These are phyloP conservation scores for Fistulina hepatica DNA, from an alignment of 1,284 basidiomycete genomes.

Conservation along the genomic window DNA sequence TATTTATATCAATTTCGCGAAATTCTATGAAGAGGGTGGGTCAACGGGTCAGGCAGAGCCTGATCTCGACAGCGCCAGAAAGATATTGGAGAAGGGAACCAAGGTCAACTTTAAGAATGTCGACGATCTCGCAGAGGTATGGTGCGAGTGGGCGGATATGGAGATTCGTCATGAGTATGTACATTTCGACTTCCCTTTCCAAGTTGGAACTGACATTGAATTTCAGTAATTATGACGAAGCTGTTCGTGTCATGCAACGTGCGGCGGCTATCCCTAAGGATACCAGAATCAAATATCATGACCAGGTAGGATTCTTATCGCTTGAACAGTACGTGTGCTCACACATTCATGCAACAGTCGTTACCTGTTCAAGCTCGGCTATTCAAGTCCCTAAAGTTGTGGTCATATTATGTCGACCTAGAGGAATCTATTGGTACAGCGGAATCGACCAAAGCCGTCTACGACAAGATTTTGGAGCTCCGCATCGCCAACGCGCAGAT, in stretches of 20 bases:
- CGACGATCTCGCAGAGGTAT: constrained; percentile 95
- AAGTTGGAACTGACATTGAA: constrained; percentile 11
- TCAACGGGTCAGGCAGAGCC: constrained; percentile 64
- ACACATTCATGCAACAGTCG: constrained; percentile 35
- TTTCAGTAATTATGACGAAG: constrained; percentile 88
- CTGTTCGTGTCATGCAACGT: constrained; percentile 91
- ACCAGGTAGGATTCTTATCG: constrained; percentile 57
- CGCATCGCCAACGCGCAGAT: constrained; percentile 98
- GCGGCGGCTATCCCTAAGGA: constrained; percentile 86
- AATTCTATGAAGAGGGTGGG: constrained; percentile 96
- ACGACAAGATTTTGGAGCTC: constrained; percentile 95
- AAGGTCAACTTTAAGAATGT: constrained; percentile 92
- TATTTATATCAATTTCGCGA: constrained; percentile 92
- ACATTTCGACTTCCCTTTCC: constrained; percentile 5
- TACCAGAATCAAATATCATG: constrained; percentile 87
- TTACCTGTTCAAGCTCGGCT: constrained; percentile 82
- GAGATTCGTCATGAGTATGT: constrained; percentile 90
- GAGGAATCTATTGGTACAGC: constrained; percentile 95
- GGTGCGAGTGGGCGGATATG: constrained; percentile 99
- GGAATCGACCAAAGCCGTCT: constrained; percentile 85
- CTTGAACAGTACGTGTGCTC: constrained; percentile 5
- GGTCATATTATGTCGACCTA: constrained; percentile 97
- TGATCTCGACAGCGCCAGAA: constrained; percentile 79
- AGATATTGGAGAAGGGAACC: constrained; percentile 86
- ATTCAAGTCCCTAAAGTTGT: constrained; percentile 97